Evolutionary conservation across 306 rosid genomes (phyloP), one percentile per base, ranked within the genome.

Genomic region (Fragaria nilgerrensis): DNA sequence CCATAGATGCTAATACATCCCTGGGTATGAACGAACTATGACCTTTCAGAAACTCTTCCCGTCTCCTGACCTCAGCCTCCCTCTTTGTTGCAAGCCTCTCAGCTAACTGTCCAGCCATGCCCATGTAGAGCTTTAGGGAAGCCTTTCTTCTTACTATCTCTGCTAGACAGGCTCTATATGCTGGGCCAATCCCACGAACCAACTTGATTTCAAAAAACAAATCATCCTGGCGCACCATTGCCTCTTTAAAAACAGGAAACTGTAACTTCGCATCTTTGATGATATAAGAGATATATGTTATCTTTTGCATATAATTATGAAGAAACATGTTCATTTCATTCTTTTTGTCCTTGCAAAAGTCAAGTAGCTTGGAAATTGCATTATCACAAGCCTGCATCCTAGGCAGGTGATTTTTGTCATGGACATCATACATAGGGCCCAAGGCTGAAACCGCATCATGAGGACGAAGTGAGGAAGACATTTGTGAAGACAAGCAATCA

Each of bases 381-480:
- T 43, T 87, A 73, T 96, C 96, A 88, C 93, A 92, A 79, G 89
- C 87, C 88, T 82, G 84, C 99, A 96, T 89, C 87, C 74, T 92
- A 68, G 96, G 97, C 85, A 96, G 71, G 86, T 96, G 97, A 80
- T 47, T 89, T 77, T 89, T 91, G 80, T 92, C 94, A 81, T 96
- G 99, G 77, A 96, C 93, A 80, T 96, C 97, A 74, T 96, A 96
- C 98, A 96, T 96, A 70, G 96, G 99, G 78, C 99, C 99, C 87
- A 96, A 77, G 82, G 99, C 99, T 14, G 99, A 96, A 80, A 96
- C 99, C 1, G 99, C 99, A 89, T 96, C 99, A 74, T 92, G 99
- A 77, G 99, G 99, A 73, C 98, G 96, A 70, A 96, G 94, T 39
- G 98, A 91, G 64, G 98, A 92, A 59, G 99, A 89, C 82, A 92